These are phyloP conservation scores for Ophiorrhiza pumila DNA, from an alignment of 257 asterid species.

Conservation along the genomic window DNA sequence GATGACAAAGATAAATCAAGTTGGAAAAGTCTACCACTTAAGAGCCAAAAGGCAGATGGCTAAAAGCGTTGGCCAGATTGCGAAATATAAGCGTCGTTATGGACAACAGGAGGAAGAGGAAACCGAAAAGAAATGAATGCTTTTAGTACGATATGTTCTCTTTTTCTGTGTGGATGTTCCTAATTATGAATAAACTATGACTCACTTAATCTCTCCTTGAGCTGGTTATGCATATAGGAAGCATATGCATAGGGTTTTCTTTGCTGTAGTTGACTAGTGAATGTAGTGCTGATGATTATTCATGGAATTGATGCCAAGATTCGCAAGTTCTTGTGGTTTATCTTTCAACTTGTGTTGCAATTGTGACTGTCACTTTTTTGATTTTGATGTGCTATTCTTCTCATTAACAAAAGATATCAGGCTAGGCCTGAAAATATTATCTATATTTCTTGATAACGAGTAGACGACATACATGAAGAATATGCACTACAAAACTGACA, in stretches of 20 bases:
- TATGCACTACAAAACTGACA: background rate
- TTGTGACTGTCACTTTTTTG: background rate
- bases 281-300: background rate
- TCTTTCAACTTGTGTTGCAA: background rate
- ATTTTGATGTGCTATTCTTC: background rate
- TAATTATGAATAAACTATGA: background rate
- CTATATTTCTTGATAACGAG: background rate
- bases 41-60: constrained; percentile 73
- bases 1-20: constrained; percentile 68
- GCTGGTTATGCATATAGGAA: background rate
- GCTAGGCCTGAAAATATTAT: background rate
- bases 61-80: constrained; percentile 61
- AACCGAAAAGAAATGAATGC: constrained; percentile 21
- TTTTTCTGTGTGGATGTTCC: constrained; percentile 1
- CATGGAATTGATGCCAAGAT: background rate
- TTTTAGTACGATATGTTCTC: background rate
- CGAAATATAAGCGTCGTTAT: constrained; percentile 65
- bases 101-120: constrained; percentile 47
- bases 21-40: constrained; percentile 67
- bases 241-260: background rate
- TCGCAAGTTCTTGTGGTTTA: background rate
- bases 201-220: background rate
- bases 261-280: background rate
- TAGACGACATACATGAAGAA: background rate
- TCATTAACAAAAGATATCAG: background rate